A percentile compares a stretch with the other conserved stretches of the same genome.
phyloP scores from a whole-genome alignment of 169 alveolate genomes.

The Amoebophrya sp. region DNA sequence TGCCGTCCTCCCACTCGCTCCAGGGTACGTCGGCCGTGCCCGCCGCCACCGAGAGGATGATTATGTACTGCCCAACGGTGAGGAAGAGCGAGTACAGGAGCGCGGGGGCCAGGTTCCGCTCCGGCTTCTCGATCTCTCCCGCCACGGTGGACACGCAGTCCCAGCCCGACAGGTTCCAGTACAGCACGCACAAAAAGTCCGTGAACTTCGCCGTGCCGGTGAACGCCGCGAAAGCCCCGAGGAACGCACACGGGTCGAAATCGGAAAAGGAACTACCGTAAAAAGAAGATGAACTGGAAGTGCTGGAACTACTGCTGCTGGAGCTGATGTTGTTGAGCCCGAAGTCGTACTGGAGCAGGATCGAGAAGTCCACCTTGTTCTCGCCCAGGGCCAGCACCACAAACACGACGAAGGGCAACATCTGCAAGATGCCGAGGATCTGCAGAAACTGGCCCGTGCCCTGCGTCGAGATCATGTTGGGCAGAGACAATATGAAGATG shows the following conservation, averaged over 20 bases:
- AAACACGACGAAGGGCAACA: neutral
- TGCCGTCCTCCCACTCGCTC: slow-evolving; percentile 13
- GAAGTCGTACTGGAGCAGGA: neutral
- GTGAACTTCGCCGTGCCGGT: neutral
- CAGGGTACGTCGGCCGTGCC: neutral
- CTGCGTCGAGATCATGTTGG: neutral
- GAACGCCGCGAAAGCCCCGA: no score
- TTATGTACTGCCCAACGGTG: neutral
- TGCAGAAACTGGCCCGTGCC: neutral
- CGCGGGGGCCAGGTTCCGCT: neutral
- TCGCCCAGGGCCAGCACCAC: neutral
- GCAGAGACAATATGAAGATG: neutral
- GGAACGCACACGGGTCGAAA: neutral
- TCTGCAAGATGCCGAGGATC: neutral
- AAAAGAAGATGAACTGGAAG: neutral
- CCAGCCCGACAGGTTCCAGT: neutral
- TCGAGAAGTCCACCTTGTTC: no score
- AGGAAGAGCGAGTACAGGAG: neutral
- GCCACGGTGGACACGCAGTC: slow-evolving; percentile 12
- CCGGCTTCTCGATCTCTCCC: slow-evolving; percentile 7
- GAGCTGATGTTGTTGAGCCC: neutral
- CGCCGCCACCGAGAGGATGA: slow-evolving; percentile 7
- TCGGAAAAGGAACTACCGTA: no score
- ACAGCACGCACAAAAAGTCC: neutral
- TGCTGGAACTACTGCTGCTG: neutral